phyloP scores from a whole-genome alignment of 2,329 filamentous ascomycete species.

The Shiraia sp. region DNA sequence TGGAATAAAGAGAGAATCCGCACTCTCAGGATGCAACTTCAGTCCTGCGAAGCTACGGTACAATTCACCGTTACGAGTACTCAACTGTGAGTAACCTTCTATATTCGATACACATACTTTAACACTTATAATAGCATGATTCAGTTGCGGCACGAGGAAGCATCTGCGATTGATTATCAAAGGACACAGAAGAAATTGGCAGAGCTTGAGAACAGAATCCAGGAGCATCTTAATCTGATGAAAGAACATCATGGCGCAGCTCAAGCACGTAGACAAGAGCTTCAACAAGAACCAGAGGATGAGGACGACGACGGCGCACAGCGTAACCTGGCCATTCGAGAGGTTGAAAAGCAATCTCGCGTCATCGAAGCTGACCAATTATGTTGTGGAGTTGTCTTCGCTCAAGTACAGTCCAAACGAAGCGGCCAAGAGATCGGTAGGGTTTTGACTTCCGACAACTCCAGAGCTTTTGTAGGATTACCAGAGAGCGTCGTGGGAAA shows the following conservation, averaged over 20 bases:
- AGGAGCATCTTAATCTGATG: conserved; percentile 10
- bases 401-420: conserved; percentile 9
- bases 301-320: conserved; percentile 11
- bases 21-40: conserved; percentile 9
- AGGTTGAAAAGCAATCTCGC: conserved; percentile 11
- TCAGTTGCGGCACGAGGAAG: conserved; percentile 9
- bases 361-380: conserved; percentile 10
- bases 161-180: conserved; percentile 5
- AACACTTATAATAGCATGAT: conserved; percentile 5
- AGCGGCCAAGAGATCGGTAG: conserved; percentile 12
- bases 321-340: conserved; percentile 11
- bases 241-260: conserved; percentile 9
- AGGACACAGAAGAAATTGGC: conserved; percentile 5
- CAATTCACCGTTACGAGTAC: conserved; percentile 15
- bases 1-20: conserved; percentile 18
- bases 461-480: conserved; percentile 7
- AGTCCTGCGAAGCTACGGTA: conserved; percentile 11
- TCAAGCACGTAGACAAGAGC: conserved; percentile 4
- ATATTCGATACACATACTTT: not conserved
- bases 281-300: conserved; percentile 10
- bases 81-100: conserved; percentile 9
- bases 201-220: conserved; percentile 12
- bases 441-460: conserved; percentile 10
- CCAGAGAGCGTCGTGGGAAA: conserved; percentile 12
- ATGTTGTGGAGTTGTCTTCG: conserved; percentile 13